A percentile compares a stretch with the other conserved stretches of the same genome.
Conservation (phyloP, 2,329 filamentous ascomycete species). For the Colletotrichum sojae region DNA sequence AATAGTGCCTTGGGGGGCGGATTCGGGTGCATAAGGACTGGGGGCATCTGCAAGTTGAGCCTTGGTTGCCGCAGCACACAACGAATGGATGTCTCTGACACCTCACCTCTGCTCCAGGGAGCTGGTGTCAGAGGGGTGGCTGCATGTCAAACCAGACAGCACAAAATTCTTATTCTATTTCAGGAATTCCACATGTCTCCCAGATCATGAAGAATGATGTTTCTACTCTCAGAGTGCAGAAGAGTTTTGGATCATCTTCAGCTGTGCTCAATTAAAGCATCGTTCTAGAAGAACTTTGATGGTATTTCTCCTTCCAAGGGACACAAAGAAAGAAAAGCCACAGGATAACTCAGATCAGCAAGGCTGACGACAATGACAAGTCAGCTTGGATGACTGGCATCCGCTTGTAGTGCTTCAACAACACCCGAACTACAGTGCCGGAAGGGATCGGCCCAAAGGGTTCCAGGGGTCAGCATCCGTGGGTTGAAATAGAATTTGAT, state of each 20-base stretch:
- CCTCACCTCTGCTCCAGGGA: background rate
- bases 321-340: background rate
- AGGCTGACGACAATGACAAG: background rate
- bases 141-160: conserved; percentile 32
- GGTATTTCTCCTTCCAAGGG: too few species aligned
- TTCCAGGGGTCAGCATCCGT: background rate
- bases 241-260: background rate
- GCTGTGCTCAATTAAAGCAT: background rate
- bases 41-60: conserved; percentile 40
- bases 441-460: background rate
- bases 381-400: background rate
- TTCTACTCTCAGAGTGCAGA: background rate
- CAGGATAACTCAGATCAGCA: background rate
- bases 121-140: conserved; percentile 7
- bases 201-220: background rate
- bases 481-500: background rate
- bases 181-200: conserved; percentile 1
- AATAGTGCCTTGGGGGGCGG: background rate
- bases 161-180: conserved; percentile 27
- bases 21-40: conserved; percentile 38
- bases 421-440: background rate
- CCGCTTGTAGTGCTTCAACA: background rate
- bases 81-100: conserved; percentile 4
- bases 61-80: conserved; percentile 14
- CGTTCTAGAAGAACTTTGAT: background rate